Percentiles rank a stretch among this genome's conserved stretches.
These are phyloP conservation scores for Capsicum rhomboideum DNA, from an alignment of 257 asterid genomes.

Conservation along the genomic window DNA sequence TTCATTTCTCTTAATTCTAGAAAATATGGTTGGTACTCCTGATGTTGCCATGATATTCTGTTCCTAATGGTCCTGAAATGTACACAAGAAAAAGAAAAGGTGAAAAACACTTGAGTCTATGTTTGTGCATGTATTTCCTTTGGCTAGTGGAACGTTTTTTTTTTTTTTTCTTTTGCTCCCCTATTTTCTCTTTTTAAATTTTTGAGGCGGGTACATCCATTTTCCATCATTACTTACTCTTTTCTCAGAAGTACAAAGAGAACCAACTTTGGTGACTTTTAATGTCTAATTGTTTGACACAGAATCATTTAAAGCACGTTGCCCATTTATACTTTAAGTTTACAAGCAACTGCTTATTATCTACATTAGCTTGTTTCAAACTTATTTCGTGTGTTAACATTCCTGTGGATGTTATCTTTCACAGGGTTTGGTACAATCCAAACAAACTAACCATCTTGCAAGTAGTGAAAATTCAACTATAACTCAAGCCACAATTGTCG, in stretches of 20 bases:
- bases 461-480: constrained; percentile 25
- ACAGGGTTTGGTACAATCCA: constrained; percentile 83
- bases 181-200: neutral
- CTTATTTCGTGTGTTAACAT: neutral
- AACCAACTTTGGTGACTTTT: neutral
- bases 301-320: neutral
- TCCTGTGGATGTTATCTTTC: constrained; percentile 12
- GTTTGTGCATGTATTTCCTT: neutral
- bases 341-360: neutral
- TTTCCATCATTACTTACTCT: neutral
- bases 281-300: neutral
- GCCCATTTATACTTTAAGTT: neutral
- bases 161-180: neutral
- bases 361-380: neutral
- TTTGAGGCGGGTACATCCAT: neutral
- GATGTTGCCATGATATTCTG: neutral
- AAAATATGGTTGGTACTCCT: neutral
- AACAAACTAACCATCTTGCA: constrained; percentile 31
- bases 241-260: neutral
- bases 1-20: neutral
- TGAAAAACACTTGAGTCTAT: neutral
- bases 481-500: constrained; percentile 19
- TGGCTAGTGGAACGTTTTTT: neutral
- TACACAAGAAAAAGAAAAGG: neutral
- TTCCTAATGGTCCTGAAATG: neutral